Base-by-base conservation (phyloP, 2,329 filamentous ascomycete species). In the Fusarium robinianum region DNA sequence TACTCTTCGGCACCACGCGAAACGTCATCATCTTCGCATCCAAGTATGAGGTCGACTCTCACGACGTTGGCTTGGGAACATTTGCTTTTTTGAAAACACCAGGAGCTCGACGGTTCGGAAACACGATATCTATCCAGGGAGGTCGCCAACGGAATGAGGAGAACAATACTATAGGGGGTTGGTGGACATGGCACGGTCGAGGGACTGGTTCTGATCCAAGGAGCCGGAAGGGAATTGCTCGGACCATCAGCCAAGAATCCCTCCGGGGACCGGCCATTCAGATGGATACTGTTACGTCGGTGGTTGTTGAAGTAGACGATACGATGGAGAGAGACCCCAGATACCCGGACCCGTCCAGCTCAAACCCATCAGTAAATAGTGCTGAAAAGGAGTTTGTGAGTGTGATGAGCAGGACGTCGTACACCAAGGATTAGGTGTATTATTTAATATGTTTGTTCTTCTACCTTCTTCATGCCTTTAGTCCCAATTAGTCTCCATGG, bases 1-100 rank as follows among this genome's bases (percentile, higher is more conserved):
- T 77, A 0, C 60, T 82, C 4, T 82, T 80, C 52, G 72, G 75
- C 4, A 73, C 70, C 2, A 80, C 77, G 0, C 68, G 78, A 21
- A 70, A 74, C 12, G 68, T 72, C n/a, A 79, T 81, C 39, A 67
- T 81, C 21, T 80, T 80, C 43, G 63, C 62, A 0, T 62, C 62
- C 11, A 56, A 54, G n/a, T 57, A 62, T 29, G 57, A 65, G 1
- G 57, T 73, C 7, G 69, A 72, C 25, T 63, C 63, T 0, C 67
- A 72, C 8, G 73, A 78, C 12, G 72, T 72, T 0, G 78, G 78
- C 1, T 53, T 81, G 7, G 66, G 69, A 14, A 80, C 77, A 0
- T 81, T 81, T 42, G 65, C 72, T 0, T 79, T 79, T 41, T 70
- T 78, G 63, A 66, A 72, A 14, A 70, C 71, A 2, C 65, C 70